Base-by-base conservation (phyloP, 2,329 filamentous ascomycete genomes). In the Alternaria sp. region DNA sequence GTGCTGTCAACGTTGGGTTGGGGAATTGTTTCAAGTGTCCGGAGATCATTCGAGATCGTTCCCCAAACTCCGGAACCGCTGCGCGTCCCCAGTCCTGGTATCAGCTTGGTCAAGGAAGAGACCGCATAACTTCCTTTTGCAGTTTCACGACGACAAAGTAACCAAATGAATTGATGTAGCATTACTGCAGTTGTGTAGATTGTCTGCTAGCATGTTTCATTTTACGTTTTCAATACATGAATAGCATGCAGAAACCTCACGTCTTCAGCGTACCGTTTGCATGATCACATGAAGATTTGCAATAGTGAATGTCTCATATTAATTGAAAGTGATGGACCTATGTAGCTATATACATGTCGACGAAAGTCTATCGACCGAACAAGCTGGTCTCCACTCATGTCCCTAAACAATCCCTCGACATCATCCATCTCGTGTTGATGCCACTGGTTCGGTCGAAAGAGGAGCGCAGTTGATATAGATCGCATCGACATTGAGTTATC, bases 31-130 rank as follows among this genome's bases (percentile, higher is more conserved):
- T 57, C 26, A 54, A 44, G 26, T 40, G 47, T 26, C 45, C 60
- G 61, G 65, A 58, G 60, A 62, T 62, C 56, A 61, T 36, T 36
- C 32, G 32, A 36, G 49, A 32, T 55, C 45, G 59, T 15, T 32
- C 28, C 19, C 19, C 50, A 62, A 66, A 55, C 54, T 59, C 67
- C 67, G 65, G 56, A 57, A 43, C 54, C 47, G 57, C 49, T 52
- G 57, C 49, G 49, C 49, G 49, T 52, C 28, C 49, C 36, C 49
- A 54, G 44, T 47, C 44, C 12, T 21, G 19, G 44, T 47, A 47
- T 40, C 36, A 10, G 36, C 36, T 40, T 40, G 36, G 36, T 17
- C 36, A 40, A 40, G 36, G 36, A 40, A 40, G 36, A 40, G n/a
- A 40, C 36, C n/a, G 5, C 36, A n/a, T 40, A 11, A 17, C 3